Percentiles rank a stretch among this genome's conserved stretches.
Conservation (phyloP, 768 basidiomycete genomes). For the Pleurotus pulmonarius region DNA sequence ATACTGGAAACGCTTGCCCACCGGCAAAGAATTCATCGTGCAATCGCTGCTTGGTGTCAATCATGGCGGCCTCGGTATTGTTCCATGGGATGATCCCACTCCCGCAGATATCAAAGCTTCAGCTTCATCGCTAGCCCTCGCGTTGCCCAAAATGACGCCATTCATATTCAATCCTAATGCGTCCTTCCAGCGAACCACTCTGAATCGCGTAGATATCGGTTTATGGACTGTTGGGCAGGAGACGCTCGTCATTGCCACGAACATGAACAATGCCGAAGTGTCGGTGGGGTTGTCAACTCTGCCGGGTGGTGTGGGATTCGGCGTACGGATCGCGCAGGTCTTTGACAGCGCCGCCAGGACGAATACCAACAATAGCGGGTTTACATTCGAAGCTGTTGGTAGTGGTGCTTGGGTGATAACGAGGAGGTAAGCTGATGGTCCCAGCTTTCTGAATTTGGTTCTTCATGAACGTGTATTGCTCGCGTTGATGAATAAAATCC, state of each 20-base stretch:
- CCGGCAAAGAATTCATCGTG: constrained; percentile 67
- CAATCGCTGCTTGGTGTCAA: constrained; percentile 65
- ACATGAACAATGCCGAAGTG: constrained; percentile 39
- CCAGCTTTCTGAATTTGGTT: not conserved
- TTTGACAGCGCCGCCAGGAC: constrained; percentile 20
- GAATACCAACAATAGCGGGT: constrained; percentile 10
- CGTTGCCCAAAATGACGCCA: constrained; percentile 39
- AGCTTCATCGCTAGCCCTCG: constrained; percentile 43
- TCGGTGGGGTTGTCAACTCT: constrained; percentile 25
- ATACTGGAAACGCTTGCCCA: constrained; percentile 61
- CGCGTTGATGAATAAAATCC: not conserved
- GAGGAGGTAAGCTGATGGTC: not conserved
- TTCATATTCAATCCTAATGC: constrained; percentile 43
- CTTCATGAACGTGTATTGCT: not conserved
- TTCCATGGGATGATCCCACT: constrained; percentile 55
- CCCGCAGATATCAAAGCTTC: constrained; percentile 47
- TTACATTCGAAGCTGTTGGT: constrained; percentile 12
- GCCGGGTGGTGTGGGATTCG: constrained; percentile 6
- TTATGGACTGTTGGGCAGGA: constrained; percentile 39
- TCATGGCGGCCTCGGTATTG: constrained; percentile 62
- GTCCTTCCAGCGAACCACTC: constrained; percentile 34
- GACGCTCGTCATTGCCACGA: constrained; percentile 48
- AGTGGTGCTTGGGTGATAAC: constrained; percentile 7
- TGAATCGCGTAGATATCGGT: constrained; percentile 43
- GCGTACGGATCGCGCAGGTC: constrained; percentile 12